Percentiles rank a stretch among this genome's conserved stretches.
These are phyloP conservation scores for Yamadazyma triangularis DNA, from an alignment of 1,139 yeast species.

Conservation along the genomic window DNA sequence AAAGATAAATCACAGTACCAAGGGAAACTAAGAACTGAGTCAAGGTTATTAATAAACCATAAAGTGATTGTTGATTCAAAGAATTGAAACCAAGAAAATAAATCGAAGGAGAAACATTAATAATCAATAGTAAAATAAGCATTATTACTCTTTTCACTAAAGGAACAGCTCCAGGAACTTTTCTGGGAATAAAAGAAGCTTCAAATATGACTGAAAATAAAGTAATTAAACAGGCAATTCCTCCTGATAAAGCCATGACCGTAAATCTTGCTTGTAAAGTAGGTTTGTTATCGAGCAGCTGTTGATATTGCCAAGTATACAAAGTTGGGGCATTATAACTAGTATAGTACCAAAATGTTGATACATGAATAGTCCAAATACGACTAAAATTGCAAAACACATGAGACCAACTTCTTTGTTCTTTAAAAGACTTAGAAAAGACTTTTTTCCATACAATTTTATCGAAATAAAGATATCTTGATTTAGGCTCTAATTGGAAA, in stretches of 20 bases:
- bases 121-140: slow-evolving; percentile 22
- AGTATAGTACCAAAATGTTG: slow-evolving; percentile 58
- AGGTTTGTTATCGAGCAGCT: slow-evolving; percentile 45
- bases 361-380: slow-evolving; percentile 58
- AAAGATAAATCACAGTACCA: slow-evolving; percentile 36
- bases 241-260: slow-evolving; percentile 49
- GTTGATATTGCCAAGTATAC: slow-evolving; percentile 47
- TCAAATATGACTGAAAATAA: slow-evolving; percentile 42
- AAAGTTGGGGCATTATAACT: slow-evolving; percentile 50
- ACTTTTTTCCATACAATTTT: slow-evolving; percentile 48
- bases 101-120: slow-evolving; percentile 37
- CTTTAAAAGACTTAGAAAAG: slow-evolving; percentile 52
- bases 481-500: slow-evolving; percentile 39
- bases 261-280: slow-evolving; percentile 42
- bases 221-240: slow-evolving; percentile 41
- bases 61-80: slow-evolving; percentile 18
- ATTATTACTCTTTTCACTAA: slow-evolving; percentile 28
- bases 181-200: slow-evolving; percentile 47
- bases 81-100: slow-evolving; percentile 30
- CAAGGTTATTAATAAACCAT: slow-evolving; percentile 34
- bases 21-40: slow-evolving; percentile 44
- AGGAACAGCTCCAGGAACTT: slow-evolving; percentile 52
- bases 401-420: slow-evolving; percentile 59
- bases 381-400: slow-evolving; percentile 53
- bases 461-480: slow-evolving; percentile 41